A percentile compares a stretch with the other conserved stretches of the same genome.
These are phyloP conservation scores for Limnanthes douglasii DNA, from an alignment of 345 rosid genomes.

Conservation along the genomic window DNA sequence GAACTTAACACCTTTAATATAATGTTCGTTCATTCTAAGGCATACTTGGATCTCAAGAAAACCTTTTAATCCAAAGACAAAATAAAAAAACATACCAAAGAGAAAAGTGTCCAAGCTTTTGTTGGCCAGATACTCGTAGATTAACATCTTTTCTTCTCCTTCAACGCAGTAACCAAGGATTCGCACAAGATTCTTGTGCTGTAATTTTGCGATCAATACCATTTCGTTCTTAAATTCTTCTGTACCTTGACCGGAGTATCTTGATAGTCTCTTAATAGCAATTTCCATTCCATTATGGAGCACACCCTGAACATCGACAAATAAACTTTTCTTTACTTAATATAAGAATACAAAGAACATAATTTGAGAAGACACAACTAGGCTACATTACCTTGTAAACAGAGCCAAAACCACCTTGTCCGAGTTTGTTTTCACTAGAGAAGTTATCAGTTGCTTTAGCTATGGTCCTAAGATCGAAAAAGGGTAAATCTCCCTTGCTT, in stretches of 20 bases:
- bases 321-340: background rate
- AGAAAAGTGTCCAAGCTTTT: constrained; percentile 39
- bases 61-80: background rate
- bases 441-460: constrained; percentile 40
- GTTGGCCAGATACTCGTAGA: constrained; percentile 54
- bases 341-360: background rate
- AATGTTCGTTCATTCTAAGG: background rate
- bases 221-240: constrained; percentile 36
- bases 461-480: constrained; percentile 27
- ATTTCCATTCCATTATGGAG: constrained; percentile 26
- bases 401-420: constrained; percentile 62
- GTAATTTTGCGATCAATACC: constrained; percentile 32
- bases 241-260: constrained; percentile 32
- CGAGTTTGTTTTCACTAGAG: constrained; percentile 36
- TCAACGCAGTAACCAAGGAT: constrained; percentile 50
- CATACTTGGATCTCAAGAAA: background rate
- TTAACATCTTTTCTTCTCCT: constrained; percentile 35
- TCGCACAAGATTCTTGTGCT: constrained; percentile 62
- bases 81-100: constrained; percentile 26
- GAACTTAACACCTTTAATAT: background rate
- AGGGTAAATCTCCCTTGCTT: constrained; percentile 25
- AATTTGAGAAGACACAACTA: background rate
- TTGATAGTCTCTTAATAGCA: constrained; percentile 36
- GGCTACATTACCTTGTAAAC: constrained; percentile 40
- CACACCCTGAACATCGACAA: constrained; percentile 16